Conservation (phyloP, 2,329 filamentous ascomycete genomes). For the Botryosphaeria dothidea region DNA sequence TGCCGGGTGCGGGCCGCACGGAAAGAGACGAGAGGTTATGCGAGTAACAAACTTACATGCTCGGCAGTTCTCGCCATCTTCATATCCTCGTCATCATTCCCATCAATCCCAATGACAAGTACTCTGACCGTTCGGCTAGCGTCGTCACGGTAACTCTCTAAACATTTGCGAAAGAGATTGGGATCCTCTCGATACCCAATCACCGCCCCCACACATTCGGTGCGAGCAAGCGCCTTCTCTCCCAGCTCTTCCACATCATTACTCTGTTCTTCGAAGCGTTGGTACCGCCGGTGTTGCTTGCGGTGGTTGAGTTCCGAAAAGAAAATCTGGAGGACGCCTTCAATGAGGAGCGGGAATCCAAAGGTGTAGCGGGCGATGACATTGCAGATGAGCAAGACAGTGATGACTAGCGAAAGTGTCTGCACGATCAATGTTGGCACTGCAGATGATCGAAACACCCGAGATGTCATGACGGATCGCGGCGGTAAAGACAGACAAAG, state of each 20-base stretch:
- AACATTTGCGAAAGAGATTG: slow-evolving; percentile 27
- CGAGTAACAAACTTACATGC: slow-evolving; percentile 24
- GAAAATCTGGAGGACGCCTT: background rate
- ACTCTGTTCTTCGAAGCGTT: background rate
- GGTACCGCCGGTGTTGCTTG: background rate
- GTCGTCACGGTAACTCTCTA: slow-evolving; percentile 32
- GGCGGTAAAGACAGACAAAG: background rate
- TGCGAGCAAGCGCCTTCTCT: background rate
- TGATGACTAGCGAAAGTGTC: background rate
- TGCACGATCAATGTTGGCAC: background rate
- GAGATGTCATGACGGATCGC: background rate
- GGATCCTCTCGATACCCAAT: slow-evolving; percentile 37
- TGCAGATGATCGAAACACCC: no score
- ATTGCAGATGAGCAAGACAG: background rate
- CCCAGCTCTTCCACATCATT: background rate
- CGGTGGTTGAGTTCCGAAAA: background rate
- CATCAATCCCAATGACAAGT: slow-evolving; percentile 33
- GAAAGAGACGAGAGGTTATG: background rate
- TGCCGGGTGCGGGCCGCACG: background rate
- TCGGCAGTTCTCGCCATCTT: slow-evolving; percentile 33
- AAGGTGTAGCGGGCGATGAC: background rate
- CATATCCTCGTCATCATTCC: slow-evolving; percentile 30
- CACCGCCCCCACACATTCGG: slow-evolving; percentile 29
- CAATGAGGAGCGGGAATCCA: background rate
- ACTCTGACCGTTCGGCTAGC: slow-evolving; percentile 25